phyloP scores from a whole-genome alignment of 2,329 filamentous ascomycete genomes.

The Apiospora pterosperma region DNA sequence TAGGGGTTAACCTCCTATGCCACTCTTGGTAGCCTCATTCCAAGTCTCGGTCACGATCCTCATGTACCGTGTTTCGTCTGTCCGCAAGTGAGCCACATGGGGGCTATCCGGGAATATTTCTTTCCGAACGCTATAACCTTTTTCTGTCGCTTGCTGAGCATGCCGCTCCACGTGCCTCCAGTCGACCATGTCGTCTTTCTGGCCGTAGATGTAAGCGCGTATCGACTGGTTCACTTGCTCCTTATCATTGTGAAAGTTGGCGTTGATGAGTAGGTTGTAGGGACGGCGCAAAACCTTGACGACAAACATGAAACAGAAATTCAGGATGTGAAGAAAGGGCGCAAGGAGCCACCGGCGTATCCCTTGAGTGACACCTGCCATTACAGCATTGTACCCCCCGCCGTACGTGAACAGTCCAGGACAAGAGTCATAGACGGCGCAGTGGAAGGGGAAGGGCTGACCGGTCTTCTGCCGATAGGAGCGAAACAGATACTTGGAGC shows the following conservation, averaged over 20 bases:
- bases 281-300: constrained; percentile 26
- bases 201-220: constrained; percentile 51
- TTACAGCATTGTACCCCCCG: constrained; percentile 36
- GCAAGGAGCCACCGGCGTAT: constrained; percentile 19
- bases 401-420: constrained; percentile 42
- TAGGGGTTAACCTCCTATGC: not conserved
- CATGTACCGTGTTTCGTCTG: constrained; percentile 50
- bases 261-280: constrained; percentile 29
- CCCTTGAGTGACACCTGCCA: constrained; percentile 30
- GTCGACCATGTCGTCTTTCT: constrained; percentile 43
- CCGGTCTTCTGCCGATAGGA: constrained; percentile 26
- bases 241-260: constrained; percentile 33
- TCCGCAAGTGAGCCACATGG: constrained; percentile 49
- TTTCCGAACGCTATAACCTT: constrained; percentile 37
- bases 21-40: constrained; percentile 25
- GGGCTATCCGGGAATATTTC: constrained; percentile 44
- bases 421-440: constrained; percentile 45
- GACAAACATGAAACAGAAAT: constrained; percentile 27
- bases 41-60: constrained; percentile 41
- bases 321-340: constrained; percentile 31
- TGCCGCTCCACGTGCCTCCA: constrained; percentile 46
- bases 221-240: constrained; percentile 35
- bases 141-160: constrained; percentile 35
- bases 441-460: constrained; percentile 36
- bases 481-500: constrained; percentile 35